Evolutionary conservation across 1,284 basidiomycete genomes (phyloP).

Genomic region (Sporisorium graminicola): DNA sequence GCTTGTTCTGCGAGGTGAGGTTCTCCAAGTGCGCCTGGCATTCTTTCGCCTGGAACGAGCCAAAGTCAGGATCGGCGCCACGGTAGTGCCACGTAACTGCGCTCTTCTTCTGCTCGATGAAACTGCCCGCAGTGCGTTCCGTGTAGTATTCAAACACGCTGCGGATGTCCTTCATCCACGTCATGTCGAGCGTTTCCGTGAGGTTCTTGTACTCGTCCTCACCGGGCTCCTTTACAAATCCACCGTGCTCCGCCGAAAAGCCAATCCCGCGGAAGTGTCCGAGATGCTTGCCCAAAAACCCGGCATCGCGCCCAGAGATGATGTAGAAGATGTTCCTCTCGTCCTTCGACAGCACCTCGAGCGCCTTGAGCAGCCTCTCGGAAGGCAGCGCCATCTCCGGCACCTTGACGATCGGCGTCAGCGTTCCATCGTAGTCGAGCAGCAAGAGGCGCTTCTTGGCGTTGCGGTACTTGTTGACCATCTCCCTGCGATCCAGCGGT

Average conservation of each 20-base stretch:
- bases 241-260: slow-evolving; percentile 95
- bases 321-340: slow-evolving; percentile 93
- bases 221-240: slow-evolving; percentile 83
- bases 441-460: slow-evolving; percentile 89
- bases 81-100: slow-evolving; percentile 99
- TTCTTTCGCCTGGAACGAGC: slow-evolving; percentile 77
- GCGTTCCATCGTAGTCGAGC: slow-evolving; percentile 97
- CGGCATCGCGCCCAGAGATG: slow-evolving; percentile 95
- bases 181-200: slow-evolving; percentile 92
- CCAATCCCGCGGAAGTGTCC: slow-evolving; percentile 86
- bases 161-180: slow-evolving; percentile 94
- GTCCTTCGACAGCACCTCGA: slow-evolving; percentile 81
- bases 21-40: slow-evolving; percentile 96
- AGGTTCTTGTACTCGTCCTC: slow-evolving; percentile 86
- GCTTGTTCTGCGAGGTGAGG: slow-evolving; percentile 71
- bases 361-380: slow-evolving; percentile 79
- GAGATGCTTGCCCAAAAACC: slow-evolving; percentile 90
- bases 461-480: slow-evolving; percentile 78
- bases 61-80: slow-evolving; percentile 92
- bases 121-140: slow-evolving; percentile 91
- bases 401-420: slow-evolving; percentile 95
- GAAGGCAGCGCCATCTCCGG: slow-evolving; percentile 90
- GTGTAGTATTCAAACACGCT: slow-evolving; percentile 97
- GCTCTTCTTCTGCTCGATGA: slow-evolving; percentile 96
- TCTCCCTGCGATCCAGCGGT: slow-evolving; percentile 78